Percentiles rank a stretch among this genome's conserved stretches.
Conservation (phyloP, 768 basidiomycete genomes). For the Mycena albidolilacea region DNA sequence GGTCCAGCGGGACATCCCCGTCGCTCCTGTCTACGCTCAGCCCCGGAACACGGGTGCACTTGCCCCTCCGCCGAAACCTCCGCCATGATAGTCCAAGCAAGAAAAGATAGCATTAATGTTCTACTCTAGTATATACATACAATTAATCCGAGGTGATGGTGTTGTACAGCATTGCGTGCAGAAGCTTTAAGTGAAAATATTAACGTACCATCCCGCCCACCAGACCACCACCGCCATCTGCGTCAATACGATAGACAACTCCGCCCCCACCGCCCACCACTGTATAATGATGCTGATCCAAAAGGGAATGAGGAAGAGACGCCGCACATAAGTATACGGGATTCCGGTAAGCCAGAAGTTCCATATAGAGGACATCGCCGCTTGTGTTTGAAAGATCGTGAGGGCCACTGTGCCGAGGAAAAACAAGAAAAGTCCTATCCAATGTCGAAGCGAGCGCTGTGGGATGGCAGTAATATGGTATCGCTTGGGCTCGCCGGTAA, state of each 20-base stretch:
- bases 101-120: constrained; percentile 18
- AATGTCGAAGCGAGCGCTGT: constrained; percentile 75
- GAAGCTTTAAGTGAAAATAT: constrained; percentile 51
- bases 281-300: constrained; percentile 75
- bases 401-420: constrained; percentile 62
- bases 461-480: constrained; percentile 75
- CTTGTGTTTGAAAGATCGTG: constrained; percentile 69
- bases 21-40: constrained; percentile 6
- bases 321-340: constrained; percentile 72
- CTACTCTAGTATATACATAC: constrained; percentile 9
- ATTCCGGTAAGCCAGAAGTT: constrained; percentile 73
- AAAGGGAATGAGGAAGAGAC: constrained; percentile 74
- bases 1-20: constrained; percentile 1
- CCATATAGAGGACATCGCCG: constrained; percentile 68
- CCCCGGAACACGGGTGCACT: background rate
- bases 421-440: constrained; percentile 73
- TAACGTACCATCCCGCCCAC: constrained; percentile 84
- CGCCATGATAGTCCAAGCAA: constrained; percentile 10
- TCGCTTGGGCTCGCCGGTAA: constrained; percentile 81
- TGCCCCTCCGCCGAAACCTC: background rate
- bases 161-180: constrained; percentile 25
- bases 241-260: constrained; percentile 69
- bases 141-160: constrained; percentile 25
- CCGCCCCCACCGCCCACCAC: constrained; percentile 76
- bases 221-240: constrained; percentile 74